Evolutionary conservation across 2,329 filamentous ascomycete genomes (phyloP).

Genomic region (Capronia coronata): DNA sequence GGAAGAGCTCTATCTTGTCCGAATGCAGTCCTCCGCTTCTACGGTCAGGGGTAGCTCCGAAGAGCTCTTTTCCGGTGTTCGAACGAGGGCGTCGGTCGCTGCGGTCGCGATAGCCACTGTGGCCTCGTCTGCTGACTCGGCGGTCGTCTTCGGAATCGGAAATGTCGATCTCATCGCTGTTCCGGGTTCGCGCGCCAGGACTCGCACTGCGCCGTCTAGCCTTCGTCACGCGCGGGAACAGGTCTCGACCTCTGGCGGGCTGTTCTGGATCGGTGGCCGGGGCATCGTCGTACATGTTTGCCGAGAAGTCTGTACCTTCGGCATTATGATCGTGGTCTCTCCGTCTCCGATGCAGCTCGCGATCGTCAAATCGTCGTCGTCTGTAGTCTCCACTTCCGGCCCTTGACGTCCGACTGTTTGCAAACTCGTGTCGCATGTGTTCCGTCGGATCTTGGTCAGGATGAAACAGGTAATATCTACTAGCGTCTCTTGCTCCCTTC

Average conservation of each 20-base stretch:
- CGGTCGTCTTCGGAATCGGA: slow-evolving; percentile 32
- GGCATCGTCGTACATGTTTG: slow-evolving; percentile 76
- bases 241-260: slow-evolving; percentile 31
- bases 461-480: slow-evolving; percentile 86
- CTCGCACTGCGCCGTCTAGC: slow-evolving; percentile 55
- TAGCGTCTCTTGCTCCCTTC: slow-evolving; percentile 68
- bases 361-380: slow-evolving; percentile 55
- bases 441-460: slow-evolving; percentile 82
- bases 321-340: slow-evolving; percentile 44
- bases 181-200: slow-evolving; percentile 46
- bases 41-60: slow-evolving; percentile 45
- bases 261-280: slow-evolving; percentile 31
- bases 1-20: slow-evolving; percentile 40
- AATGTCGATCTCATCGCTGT: slow-evolving; percentile 40
- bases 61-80: slow-evolving; percentile 53
- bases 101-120: slow-evolving; percentile 39
- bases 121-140: slow-evolving; percentile 33
- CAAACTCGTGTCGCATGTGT: slow-evolving; percentile 52
- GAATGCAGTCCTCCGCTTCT: slow-evolving; percentile 33
- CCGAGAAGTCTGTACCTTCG: slow-evolving; percentile 52
- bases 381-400: slow-evolving; percentile 40
- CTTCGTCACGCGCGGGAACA: slow-evolving; percentile 37
- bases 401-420: slow-evolving; percentile 39
- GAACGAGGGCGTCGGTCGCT: slow-evolving; percentile 33
- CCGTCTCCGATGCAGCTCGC: slow-evolving; percentile 43